A percentile compares a stretch with the other conserved stretches of the same genome.
These are phyloP conservation scores for Irpex sp. DNA, from an alignment of 1,284 basidiomycete genomes.

Conservation along the genomic window DNA sequence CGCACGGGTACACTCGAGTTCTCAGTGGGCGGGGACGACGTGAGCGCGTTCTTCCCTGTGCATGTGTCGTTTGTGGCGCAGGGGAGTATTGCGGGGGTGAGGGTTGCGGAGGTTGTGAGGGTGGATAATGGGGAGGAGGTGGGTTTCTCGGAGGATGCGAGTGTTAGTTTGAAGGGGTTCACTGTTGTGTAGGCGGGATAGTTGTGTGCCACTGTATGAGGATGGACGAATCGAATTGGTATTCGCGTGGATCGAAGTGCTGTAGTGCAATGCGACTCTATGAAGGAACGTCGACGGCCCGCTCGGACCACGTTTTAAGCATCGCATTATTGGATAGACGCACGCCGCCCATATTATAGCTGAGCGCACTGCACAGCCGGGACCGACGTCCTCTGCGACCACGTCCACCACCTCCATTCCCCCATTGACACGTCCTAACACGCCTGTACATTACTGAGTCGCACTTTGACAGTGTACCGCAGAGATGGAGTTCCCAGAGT, in stretches of 20 bases:
- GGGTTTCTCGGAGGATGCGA: constrained; percentile 76
- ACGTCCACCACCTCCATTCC: background rate
- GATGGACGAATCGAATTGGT: background rate
- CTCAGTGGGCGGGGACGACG: constrained; percentile 80
- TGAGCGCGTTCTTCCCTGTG: constrained; percentile 91
- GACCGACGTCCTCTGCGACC: background rate
- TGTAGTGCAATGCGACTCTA: too few species aligned
- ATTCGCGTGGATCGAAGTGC: background rate
- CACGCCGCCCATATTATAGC: background rate
- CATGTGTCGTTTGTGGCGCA: constrained; percentile 77
- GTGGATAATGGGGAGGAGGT: constrained; percentile 59
- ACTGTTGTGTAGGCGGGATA: constrained; percentile 26
- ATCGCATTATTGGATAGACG: background rate
- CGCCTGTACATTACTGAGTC: background rate
- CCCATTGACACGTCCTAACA: background rate
- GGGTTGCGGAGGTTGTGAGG: constrained; percentile 53
- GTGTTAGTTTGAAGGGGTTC: constrained; percentile 73
- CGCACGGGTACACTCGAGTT: constrained; percentile 86
- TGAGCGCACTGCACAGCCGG: background rate
- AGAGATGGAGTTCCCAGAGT: background rate
- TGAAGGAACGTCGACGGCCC: background rate
- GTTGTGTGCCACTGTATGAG: background rate
- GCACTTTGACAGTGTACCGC: background rate
- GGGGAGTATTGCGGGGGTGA: constrained; percentile 74
- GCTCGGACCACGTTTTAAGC: background rate